Conservation (phyloP, 495 filamentous ascomycete species). For the Apiosordaria backusii region DNA sequence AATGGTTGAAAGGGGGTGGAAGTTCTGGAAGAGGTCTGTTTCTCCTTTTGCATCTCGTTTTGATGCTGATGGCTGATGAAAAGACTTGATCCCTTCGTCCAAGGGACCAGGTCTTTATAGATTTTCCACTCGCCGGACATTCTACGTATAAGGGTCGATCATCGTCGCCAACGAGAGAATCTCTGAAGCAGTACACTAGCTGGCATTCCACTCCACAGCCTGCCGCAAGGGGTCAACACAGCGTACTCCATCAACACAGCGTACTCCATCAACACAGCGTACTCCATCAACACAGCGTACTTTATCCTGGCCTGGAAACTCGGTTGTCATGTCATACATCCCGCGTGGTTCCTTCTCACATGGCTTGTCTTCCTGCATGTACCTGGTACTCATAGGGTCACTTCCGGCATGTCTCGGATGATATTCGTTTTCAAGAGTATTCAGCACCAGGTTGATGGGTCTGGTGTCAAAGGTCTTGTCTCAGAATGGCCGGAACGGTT, state of each 20-base stretch:
- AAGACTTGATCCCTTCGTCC: neutral
- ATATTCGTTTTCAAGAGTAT: neutral
- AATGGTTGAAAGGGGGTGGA: neutral
- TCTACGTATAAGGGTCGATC: neutral
- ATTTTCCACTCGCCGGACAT: neutral
- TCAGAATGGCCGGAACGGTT: neutral
- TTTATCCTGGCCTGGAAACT: neutral
- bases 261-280: neutral
- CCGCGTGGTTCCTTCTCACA: constrained; percentile 4
- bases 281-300: neutral
- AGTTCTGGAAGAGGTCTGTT: neutral
- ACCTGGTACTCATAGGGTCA: constrained; percentile 11
- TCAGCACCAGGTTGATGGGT: neutral
- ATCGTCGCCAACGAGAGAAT: neutral
- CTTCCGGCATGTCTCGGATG: constrained; percentile 21
- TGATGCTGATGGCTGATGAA: neutral
- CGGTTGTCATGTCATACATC: constrained; percentile 5
- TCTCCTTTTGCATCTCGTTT: neutral
- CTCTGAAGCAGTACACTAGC: neutral
- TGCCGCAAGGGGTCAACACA: neutral
- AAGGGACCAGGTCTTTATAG: neutral
- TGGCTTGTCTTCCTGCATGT: neutral
- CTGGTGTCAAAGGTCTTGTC: neutral
- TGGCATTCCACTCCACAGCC: neutral
- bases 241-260: neutral